Conservation (phyloP, 495 filamentous ascomycete genomes). For the Daldinia vernicosa region DNA sequence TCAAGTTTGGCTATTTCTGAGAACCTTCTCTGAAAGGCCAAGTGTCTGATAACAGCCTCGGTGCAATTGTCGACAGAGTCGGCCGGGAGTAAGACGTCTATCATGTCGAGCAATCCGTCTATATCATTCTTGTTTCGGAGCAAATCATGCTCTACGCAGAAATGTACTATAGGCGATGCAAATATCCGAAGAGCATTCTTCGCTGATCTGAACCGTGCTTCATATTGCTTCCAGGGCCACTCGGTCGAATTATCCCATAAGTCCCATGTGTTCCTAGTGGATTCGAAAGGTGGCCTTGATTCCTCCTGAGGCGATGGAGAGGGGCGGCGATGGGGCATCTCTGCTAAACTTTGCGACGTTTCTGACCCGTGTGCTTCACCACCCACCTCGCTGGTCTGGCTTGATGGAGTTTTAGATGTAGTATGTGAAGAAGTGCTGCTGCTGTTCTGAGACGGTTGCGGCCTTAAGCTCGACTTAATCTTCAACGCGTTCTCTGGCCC, state of each 20-base stretch:
- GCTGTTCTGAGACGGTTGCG: not conserved
- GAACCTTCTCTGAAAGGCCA: not conserved
- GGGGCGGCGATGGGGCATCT: not conserved
- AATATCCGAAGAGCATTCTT: not conserved
- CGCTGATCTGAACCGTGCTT: not conserved
- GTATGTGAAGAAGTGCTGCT: not conserved
- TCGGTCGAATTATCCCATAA: not conserved
- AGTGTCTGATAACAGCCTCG: not conserved
- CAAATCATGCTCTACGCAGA: not conserved
- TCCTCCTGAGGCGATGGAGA: not conserved
- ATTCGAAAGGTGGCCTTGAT: not conserved
- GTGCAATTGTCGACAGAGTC: not conserved
- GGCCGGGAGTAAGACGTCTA: no score
- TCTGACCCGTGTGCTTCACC: not conserved
- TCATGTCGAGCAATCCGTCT: not conserved
- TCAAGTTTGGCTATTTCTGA: not conserved
- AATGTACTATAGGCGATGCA: not conserved
- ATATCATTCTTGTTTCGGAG: not conserved
- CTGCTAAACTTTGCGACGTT: not conserved
- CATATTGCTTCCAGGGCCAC: not conserved
- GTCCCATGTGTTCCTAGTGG: not conserved
- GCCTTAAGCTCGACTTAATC: not conserved
- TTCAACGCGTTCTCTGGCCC: not conserved
- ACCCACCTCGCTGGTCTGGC: not conserved
- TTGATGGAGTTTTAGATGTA: not conserved